Evolutionary conservation across 768 basidiomycete genomes (phyloP).

Genomic region (Termitomyces sp.): DNA sequence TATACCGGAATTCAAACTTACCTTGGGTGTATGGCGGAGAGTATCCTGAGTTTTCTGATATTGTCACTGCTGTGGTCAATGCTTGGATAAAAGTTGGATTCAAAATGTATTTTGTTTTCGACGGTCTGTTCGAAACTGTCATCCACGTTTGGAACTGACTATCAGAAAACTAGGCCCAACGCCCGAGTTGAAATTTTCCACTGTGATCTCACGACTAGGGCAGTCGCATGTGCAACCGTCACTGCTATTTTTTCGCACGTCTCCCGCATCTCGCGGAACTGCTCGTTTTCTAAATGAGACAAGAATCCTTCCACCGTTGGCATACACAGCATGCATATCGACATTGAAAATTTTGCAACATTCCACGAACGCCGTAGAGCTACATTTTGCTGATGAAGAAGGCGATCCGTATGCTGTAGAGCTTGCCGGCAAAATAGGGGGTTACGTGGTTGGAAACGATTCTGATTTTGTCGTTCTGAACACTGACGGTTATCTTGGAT

Average conservation of each 20-base stretch:
- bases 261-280: conserved; percentile 54
- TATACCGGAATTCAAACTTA: conserved; percentile 55
- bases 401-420: conserved; percentile 85
- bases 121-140: conserved; percentile 48
- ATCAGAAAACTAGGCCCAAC: conserved; percentile 48
- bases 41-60: conserved; percentile 51
- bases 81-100: conserved; percentile 72
- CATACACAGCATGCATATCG: conserved; percentile 53
- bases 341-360: conserved; percentile 41
- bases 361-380: conserved; percentile 35
- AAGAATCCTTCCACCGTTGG: conserved; percentile 71
- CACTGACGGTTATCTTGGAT: conserved; percentile 72
- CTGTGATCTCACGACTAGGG: conserved; percentile 54
- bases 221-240: conserved; percentile 58
- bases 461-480: conserved; percentile 83
- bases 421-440: conserved; percentile 68
- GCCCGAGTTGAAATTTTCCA: conserved; percentile 71
- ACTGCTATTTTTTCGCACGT: conserved; percentile 80
- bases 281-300: conserved; percentile 70
- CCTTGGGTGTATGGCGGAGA: conserved; percentile 90
- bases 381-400: conserved; percentile 79
- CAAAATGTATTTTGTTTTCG: conserved; percentile 73
- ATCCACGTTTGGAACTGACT: conserved; percentile 12
- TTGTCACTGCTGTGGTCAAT: conserved; percentile 47
- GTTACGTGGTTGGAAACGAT: conserved; percentile 75